These are phyloP conservation scores for Micromonas commoda DNA, from an alignment of 139 green algal species.

Conservation along the genomic window DNA sequence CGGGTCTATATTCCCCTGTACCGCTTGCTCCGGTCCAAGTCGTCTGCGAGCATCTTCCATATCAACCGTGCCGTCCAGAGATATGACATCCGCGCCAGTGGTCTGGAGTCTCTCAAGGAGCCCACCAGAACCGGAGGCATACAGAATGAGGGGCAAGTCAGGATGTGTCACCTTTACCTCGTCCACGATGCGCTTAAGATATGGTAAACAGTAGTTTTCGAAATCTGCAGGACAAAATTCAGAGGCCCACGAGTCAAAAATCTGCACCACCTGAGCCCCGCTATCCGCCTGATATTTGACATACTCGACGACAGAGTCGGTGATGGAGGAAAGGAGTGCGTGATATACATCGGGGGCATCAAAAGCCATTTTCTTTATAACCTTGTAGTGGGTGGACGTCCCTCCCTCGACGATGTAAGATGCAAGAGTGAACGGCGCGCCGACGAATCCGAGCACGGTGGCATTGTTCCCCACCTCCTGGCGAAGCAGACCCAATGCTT, in stretches of 20 bases:
- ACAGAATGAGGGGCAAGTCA: conserved; percentile 85
- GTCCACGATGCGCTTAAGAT: conserved; percentile 71
- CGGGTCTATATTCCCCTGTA: conserved; percentile 85
- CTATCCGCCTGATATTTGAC: conserved; percentile 85
- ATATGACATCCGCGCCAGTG: conserved; percentile 71
- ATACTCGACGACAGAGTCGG: conserved; percentile 76
- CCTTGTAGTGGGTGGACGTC: conserved; percentile 79
- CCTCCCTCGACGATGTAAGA: conserved; percentile 92
- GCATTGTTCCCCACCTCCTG: conserved; percentile 35
- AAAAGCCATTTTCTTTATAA: conserved; percentile 79
- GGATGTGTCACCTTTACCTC: conserved; percentile 65
- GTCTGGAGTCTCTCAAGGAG: conserved; percentile 44
- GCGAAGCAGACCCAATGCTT: conserved; percentile 1
- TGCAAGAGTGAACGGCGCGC: conserved; percentile 86
- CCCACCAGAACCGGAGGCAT: conserved; percentile 85
- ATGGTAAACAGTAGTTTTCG: conserved; percentile 82
- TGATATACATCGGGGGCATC: conserved; percentile 77
- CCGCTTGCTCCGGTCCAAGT: conserved; percentile 46
- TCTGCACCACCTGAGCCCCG: conserved; percentile 84
- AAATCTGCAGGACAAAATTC: conserved; percentile 84
- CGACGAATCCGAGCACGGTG: conserved; percentile 87
- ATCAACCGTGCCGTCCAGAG: conserved; percentile 79
- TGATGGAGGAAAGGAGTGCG: conserved; percentile 77
- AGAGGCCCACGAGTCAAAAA: conserved; percentile 98
- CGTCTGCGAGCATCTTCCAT: conserved; percentile 60